Evolutionary conservation across 1,284 basidiomycete species (phyloP).

Genomic region (Chalciporus sp.): DNA sequence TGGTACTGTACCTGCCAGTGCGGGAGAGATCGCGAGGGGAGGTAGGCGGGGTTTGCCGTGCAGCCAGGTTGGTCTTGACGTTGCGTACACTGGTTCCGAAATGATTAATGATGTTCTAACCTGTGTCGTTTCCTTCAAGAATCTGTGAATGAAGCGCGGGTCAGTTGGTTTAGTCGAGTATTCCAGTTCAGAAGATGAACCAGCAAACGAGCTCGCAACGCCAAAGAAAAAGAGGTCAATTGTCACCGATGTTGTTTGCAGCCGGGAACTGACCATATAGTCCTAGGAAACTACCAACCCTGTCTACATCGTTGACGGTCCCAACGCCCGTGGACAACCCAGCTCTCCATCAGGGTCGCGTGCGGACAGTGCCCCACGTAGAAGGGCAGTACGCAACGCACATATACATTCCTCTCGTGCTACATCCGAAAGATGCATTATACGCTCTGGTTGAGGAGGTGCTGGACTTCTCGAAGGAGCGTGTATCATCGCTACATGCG

Average conservation of each 20-base stretch:
- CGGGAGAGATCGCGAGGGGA: too few relatives aligned
- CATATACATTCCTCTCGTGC: slow-evolving; percentile 65
- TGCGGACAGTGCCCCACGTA: slow-evolving; percentile 69
- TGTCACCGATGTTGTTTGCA: background rate
- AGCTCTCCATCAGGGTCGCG: slow-evolving; percentile 75
- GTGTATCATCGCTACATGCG: slow-evolving; percentile 50
- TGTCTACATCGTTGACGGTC: slow-evolving; percentile 51
- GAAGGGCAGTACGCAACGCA: slow-evolving; percentile 81
- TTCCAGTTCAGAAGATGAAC: slow-evolving; percentile 38
- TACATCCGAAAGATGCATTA: slow-evolving; percentile 46
- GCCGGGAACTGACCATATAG: slow-evolving; percentile 12
- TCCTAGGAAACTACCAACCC: slow-evolving; percentile 59
- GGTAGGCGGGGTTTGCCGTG: slow-evolving; percentile 20
- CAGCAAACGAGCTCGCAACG: slow-evolving; percentile 3
- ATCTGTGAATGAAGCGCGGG: slow-evolving; percentile 27
- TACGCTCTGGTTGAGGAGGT: slow-evolving; percentile 51
- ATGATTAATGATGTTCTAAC: too few relatives aligned
- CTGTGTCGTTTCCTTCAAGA: too few relatives aligned
- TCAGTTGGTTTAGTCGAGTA: slow-evolving; percentile 30
- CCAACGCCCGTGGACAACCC: slow-evolving; percentile 63
- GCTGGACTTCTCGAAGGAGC: slow-evolving; percentile 44
- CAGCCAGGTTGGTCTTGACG: too few relatives aligned
- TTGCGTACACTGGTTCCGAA: too few relatives aligned
- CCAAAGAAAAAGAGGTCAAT: slow-evolving; percentile 33
- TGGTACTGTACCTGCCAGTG: background rate